Evolutionary conservation across 352 stramenopile species (phyloP), one percentile per base, ranked within the genome.

Genomic region (Aphanomyces stellatus): DNA sequence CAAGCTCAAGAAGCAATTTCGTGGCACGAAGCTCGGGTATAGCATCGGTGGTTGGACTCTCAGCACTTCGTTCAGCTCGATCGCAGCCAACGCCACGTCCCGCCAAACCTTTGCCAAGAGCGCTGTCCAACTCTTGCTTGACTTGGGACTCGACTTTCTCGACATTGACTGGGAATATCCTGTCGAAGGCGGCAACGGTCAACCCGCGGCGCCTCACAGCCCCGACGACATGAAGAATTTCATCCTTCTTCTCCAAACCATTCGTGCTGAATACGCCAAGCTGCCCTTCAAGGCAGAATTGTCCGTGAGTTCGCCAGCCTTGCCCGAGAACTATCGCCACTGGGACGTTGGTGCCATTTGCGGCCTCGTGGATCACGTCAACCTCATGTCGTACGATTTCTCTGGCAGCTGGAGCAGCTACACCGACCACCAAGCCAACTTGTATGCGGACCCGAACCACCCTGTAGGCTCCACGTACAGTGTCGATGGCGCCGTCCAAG

Each of bases 151-250:
- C 6, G 51, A 60, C 31, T 60, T 60, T 43, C 41, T 60, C 51
- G 51, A 60, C 31, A 41, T 60, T 17, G 51, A 60, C 31, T 60
- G 51, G 51, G 51, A 60, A 22, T 60, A 60, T 22, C 51, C 51
- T 24, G 51, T 60, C 51, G 51, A 60, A 35, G 51, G 51, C 25
- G 51, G 51, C 6, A 60, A 60, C 51, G 13, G 13, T 22, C 42
- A 51, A 22, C 42, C 42, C 42, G 42, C 42, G 5, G 51, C 43
- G 31, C 51, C 51, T 7, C 51, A 60, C 31, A 28, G 51, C 33
- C 28, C 51, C 25, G 31, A 60, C 11, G 51, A 60, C 31, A 60
- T 60, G 13, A 15, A 33, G 17, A 41, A 60, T 22, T 60, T 41
- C 33, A 31, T 60, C 4, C 13, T 8, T 3, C 30, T 60, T 1